Conservation (phyloP, 306 rosid species). For the Pyrus pyrifolia region DNA sequence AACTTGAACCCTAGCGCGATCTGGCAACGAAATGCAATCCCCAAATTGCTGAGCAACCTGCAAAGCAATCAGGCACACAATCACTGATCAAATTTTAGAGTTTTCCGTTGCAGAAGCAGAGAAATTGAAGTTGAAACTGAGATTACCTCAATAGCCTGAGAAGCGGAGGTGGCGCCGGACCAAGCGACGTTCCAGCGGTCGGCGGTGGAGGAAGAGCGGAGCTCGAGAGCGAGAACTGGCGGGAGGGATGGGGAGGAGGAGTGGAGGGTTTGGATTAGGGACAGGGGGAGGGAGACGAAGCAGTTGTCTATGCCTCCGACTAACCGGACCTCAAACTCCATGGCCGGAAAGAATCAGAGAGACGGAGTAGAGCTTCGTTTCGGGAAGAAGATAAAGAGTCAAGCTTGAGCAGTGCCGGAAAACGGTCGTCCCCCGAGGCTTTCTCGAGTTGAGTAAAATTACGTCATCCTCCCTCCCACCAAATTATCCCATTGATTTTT, state of each 20-base stretch:
- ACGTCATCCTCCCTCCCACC: background rate
- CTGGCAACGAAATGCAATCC: constrained; percentile 66
- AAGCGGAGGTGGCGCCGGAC: constrained; percentile 85
- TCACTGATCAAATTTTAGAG: background rate
- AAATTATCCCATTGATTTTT: background rate
- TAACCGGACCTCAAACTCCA: constrained; percentile 52
- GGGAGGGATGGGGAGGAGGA: constrained; percentile 47
- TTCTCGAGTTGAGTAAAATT: background rate
- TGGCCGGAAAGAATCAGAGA: background rate
- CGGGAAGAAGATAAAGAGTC: background rate
- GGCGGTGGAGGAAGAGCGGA: constrained; percentile 42
- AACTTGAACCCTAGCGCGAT: constrained; percentile 48
- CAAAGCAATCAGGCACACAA: background rate
- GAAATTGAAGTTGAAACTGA: background rate
- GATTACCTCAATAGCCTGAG: constrained; percentile 61
- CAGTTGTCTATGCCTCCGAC: constrained; percentile 61
- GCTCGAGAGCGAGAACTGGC: constrained; percentile 58
- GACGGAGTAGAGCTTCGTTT: background rate
- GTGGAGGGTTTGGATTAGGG: constrained; percentile 64
- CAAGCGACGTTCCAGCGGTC: constrained; percentile 64
- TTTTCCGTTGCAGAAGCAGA: background rate
- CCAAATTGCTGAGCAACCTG: constrained; percentile 74
- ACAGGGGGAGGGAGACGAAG: constrained; percentile 66
- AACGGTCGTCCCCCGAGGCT: background rate
- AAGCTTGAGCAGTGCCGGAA: background rate